Base-by-base conservation (phyloP, 768 basidiomycete species). In the Clavaria fumosa region DNA sequence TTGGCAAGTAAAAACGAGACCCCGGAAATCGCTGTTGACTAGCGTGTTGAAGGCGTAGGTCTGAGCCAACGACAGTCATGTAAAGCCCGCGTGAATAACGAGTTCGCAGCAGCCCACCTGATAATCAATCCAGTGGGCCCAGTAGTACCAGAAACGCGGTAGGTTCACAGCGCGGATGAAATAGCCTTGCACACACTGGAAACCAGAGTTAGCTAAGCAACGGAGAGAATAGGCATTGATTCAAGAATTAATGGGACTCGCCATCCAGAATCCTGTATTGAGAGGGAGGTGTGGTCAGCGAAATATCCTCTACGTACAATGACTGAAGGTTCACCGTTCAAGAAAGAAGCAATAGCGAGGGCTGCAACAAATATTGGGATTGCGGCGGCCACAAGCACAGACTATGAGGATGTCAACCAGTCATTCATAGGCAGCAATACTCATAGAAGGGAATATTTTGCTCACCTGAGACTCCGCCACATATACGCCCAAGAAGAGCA, bases 291-390 rank as follows among this genome's bases (percentile, higher is more conserved):
- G 19, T 3, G 30, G 30, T 4, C 18, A n/a, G 28, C 10, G 12
- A 9, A 40, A 12, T 14, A 21, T 9, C 4, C 48, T 54, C 39
- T 37, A 58, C 57, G 20, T n/a, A 35, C 11, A 11, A 24, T 3
- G 34, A 47, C 48, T 27, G 23, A 51, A 48, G n/a, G n/a, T n/a
- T n/a, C n/a, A n/a, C 26, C 26, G 14, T 28, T 28, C 26, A 28
- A 14, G 26, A 72, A 75, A 5, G 64, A 60, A 9, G 61, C 56
- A 5, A 75, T 59, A 0, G 73, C 73, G 4, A 77, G 55, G 4
- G 73, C 66, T 0, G 72, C 72, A 12, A 75, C 70, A 39, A 75
- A 75, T 19, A 73, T 63, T 0, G 75, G 75, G 2, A 75, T 39
- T 7, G 66, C 38, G 0, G 70, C 57, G 0, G 72, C 67, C 21